These are phyloP conservation scores for Rhizoctonia solani DNA, from an alignment of 1,284 basidiomycete species.

Conservation along the genomic window DNA sequence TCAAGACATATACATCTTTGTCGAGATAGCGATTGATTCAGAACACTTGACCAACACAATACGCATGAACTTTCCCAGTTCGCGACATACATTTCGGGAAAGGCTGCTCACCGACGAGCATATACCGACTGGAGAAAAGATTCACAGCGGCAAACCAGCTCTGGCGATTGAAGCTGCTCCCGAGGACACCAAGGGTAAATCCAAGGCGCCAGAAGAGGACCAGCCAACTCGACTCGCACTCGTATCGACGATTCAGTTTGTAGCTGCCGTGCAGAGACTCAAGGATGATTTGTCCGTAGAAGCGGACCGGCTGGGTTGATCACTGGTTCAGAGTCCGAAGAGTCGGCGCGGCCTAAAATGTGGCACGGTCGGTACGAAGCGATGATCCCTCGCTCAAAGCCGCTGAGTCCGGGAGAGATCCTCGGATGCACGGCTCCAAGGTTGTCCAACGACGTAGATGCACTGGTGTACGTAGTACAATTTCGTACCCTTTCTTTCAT, in stretches of 20 bases:
- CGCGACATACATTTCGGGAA: slow-evolving; percentile 63
- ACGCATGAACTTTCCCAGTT: slow-evolving; percentile 86
- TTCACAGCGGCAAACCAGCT: slow-evolving; percentile 27
- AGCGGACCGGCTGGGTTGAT: slow-evolving; percentile 38
- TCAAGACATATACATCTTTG: slow-evolving; percentile 98
- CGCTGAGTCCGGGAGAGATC: slow-evolving; percentile 95
- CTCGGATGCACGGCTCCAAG: slow-evolving; percentile 95
- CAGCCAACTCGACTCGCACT: slow-evolving; percentile 75
- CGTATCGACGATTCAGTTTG: slow-evolving; percentile 95
- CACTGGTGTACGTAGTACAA: slow-evolving; percentile 80
- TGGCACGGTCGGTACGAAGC: slow-evolving; percentile 68
- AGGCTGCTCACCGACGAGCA: slow-evolving; percentile 55
- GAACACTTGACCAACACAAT: slow-evolving; percentile 81
- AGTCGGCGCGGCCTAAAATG: slow-evolving; percentile 33
- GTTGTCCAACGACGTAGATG: slow-evolving; percentile 73
- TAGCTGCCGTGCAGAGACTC: slow-evolving; percentile 84
- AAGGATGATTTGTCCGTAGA: slow-evolving; percentile 71
- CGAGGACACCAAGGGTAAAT: slow-evolving; percentile 41
- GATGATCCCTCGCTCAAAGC: slow-evolving; percentile 87
- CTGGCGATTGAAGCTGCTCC: slow-evolving; percentile 34
- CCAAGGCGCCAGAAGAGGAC: not conserved
- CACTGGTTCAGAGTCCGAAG: slow-evolving; percentile 26
- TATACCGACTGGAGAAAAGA: slow-evolving; percentile 57
- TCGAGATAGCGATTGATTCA: slow-evolving; percentile 94
- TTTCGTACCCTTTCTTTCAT: too few species aligned